Percentiles rank a stretch among this genome's conserved stretches.
These are phyloP conservation scores for Talaromyces sp. DNA, from an alignment of 2,329 filamentous ascomycete species.

Conservation along the genomic window DNA sequence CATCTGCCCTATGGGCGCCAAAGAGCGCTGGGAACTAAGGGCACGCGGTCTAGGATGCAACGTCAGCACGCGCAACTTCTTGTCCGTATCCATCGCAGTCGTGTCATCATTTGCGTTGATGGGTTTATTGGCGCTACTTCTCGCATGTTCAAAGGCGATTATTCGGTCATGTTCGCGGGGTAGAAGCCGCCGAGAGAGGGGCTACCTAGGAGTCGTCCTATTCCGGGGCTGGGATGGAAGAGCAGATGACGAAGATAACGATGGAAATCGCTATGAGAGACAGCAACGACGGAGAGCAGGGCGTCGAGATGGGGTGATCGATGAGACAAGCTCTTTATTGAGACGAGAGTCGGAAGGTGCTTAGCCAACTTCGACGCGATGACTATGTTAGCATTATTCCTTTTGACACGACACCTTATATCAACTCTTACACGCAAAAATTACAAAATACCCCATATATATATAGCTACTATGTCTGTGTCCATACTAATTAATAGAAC, in stretches of 20 bases:
- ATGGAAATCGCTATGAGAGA: background rate
- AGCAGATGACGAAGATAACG: background rate
- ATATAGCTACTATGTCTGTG: background rate
- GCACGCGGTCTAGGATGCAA: slow-evolving; percentile 33
- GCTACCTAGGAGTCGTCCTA: slow-evolving; percentile 8
- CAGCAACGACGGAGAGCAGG: background rate
- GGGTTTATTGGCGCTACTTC: slow-evolving; percentile 13
- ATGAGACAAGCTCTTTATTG: slow-evolving; percentile 9
- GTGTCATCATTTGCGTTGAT: slow-evolving; percentile 21
- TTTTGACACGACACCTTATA: background rate
- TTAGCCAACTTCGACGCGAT: background rate
- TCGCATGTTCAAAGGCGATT: slow-evolving; percentile 14
- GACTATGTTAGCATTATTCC: background rate
- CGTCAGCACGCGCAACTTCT: slow-evolving; percentile 34
- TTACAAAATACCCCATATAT: background rate
- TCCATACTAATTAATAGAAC: background rate
- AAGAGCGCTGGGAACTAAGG: slow-evolving; percentile 39
- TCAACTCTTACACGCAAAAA: background rate
- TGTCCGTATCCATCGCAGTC: slow-evolving; percentile 29
- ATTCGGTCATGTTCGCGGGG: slow-evolving; percentile 1
- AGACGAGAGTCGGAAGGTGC: background rate
- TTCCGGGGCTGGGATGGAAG: slow-evolving; percentile 4
- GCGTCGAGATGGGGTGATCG: background rate
- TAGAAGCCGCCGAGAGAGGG: slow-evolving; percentile 11
- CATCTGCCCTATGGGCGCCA: slow-evolving; percentile 34